These are phyloP conservation scores for Plenodomus biglobosus DNA, from an alignment of 2,329 filamentous ascomycete genomes.

Conservation along the genomic window DNA sequence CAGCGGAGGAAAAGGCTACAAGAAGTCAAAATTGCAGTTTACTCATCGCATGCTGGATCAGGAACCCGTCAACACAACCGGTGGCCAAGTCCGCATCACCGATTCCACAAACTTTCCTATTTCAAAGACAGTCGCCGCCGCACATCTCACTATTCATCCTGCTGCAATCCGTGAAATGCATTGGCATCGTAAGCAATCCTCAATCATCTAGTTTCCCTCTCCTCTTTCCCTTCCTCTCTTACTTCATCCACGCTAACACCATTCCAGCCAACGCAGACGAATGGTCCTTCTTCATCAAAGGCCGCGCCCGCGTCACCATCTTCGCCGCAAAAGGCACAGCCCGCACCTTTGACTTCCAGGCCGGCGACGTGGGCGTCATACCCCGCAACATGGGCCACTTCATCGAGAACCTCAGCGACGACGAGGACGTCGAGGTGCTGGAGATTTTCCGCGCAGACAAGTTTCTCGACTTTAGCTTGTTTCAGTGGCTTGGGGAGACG, in stretches of 20 bases:
- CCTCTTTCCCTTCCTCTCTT: not conserved
- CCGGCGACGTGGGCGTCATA: constrained; percentile 76
- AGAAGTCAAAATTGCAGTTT: constrained; percentile 68
- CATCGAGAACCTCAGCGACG: constrained; percentile 75
- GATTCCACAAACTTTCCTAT: constrained; percentile 77
- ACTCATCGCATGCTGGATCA: constrained; percentile 73
- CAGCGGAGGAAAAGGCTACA: constrained; percentile 58
- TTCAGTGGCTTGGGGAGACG: constrained; percentile 75
- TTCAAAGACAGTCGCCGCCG: constrained; percentile 71
- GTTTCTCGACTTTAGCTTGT: constrained; percentile 72
- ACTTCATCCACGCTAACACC: constrained; percentile 1
- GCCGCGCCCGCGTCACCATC: constrained; percentile 71
- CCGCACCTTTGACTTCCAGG: constrained; percentile 73
- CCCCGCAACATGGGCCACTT: constrained; percentile 78
- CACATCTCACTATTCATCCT: constrained; percentile 69
- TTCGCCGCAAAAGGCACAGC: constrained; percentile 70
- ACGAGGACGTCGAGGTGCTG: constrained; percentile 72
- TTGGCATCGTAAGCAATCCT: constrained; percentile 62
- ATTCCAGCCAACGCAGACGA: constrained; percentile 64
- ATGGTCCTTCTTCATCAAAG: constrained; percentile 77
- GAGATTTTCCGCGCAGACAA: constrained; percentile 73
- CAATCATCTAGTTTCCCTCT: too few relatives aligned
- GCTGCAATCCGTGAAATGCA: constrained; percentile 77
- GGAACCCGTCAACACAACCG: constrained; percentile 64
- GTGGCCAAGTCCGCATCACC: constrained; percentile 71